These are phyloP conservation scores for Calonectria leucothoes DNA, from an alignment of 2,329 filamentous ascomycete species.

Conservation along the genomic window DNA sequence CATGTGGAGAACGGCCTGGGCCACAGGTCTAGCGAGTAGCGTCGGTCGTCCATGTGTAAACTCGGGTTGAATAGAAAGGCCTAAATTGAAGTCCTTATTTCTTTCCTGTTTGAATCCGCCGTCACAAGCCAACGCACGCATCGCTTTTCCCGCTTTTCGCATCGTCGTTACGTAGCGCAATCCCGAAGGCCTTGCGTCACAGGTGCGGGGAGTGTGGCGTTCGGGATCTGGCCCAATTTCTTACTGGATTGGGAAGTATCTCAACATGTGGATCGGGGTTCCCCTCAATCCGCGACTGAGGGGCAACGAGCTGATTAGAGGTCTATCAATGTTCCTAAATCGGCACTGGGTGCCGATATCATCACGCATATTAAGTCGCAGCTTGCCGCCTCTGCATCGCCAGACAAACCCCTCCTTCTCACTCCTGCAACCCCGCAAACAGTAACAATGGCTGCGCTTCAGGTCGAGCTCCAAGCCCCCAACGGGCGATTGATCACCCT, in stretches of 20 bases:
- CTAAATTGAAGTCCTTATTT: neutral
- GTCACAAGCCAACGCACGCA: neutral
- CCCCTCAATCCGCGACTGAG: neutral
- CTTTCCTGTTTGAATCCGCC: neutral
- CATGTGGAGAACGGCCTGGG: slow-evolving; percentile 10
- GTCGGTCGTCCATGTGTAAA: neutral
- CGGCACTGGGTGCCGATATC: neutral
- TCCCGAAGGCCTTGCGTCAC: neutral
- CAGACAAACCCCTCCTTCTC: neutral
- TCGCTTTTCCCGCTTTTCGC: neutral
- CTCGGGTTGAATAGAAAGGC: neutral
- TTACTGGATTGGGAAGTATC: slow-evolving; percentile 10
- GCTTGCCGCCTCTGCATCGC: neutral
- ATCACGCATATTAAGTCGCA: slow-evolving; percentile 8
- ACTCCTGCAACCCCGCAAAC: neutral
- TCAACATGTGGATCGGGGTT: neutral
- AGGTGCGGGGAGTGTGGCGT: neutral
- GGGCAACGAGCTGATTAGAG: neutral
- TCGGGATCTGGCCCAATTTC: slow-evolving; percentile 10
- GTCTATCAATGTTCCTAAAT: slow-evolving; percentile 21
- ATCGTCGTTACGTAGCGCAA: neutral
- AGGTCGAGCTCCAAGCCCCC: slow-evolving; percentile 71
- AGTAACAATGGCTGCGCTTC: slow-evolving; percentile 18
- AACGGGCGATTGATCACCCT: slow-evolving; percentile 75
- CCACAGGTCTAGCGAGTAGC: neutral